A percentile compares a stretch with the other conserved stretches of the same genome.
phyloP scores from a whole-genome alignment of 768 basidiomycete genomes.

The Lactarius deliciosus region DNA sequence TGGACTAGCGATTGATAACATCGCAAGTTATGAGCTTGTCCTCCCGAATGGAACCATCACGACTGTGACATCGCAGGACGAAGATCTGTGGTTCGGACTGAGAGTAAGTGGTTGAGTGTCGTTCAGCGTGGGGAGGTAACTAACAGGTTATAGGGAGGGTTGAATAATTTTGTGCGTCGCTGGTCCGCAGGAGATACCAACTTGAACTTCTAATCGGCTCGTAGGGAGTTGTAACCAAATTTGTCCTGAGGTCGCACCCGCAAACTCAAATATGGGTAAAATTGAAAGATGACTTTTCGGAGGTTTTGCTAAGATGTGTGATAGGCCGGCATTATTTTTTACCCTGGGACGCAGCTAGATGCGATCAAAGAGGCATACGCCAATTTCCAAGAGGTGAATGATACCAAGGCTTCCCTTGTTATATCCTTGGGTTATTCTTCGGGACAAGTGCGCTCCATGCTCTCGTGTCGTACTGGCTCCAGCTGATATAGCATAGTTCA shows the following conservation, averaged over 20 bases:
- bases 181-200: not conserved
- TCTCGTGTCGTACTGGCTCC: not conserved
- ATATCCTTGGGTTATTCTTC: not conserved
- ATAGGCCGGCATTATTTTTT: not conserved
- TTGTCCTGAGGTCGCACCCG: conserved; percentile 7
- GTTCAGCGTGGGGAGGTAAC: not conserved
- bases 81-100: conserved; percentile 16
- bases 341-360: not conserved
- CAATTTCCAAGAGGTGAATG: not conserved
- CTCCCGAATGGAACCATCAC: conserved; percentile 33
- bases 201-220: not conserved
- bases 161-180: conserved; percentile 10
- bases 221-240: conserved; percentile 17
- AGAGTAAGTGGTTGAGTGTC: not conserved
- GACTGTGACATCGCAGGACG: conserved; percentile 4
- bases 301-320: not conserved
- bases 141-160: not conserved
- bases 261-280: conserved; percentile 13
- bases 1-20: conserved; percentile 39
- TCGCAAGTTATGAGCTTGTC: conserved; percentile 33
- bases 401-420: not conserved
- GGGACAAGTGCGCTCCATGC: not conserved
- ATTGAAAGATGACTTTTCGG: not conserved
- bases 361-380: not conserved
- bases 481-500: not conserved